These are phyloP conservation scores for Leccinellum albellum DNA, from an alignment of 768 basidiomycete genomes.

Conservation along the genomic window DNA sequence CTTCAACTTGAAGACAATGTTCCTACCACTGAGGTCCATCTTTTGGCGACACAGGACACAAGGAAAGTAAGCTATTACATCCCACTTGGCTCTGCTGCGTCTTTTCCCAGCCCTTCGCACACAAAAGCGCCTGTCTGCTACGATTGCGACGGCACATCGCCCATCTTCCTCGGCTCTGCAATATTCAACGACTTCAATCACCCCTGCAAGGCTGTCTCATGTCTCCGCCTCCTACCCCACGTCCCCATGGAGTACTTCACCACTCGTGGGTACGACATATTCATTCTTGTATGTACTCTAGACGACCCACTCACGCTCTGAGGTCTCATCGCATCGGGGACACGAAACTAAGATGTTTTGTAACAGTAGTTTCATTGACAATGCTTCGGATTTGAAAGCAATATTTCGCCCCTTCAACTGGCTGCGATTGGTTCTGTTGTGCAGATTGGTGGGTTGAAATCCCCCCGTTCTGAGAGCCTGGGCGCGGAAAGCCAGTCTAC, in stretches of 20 bases:
- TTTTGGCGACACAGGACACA: conserved; percentile 3
- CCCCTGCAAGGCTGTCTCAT: conserved; percentile 73
- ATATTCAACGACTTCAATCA: conserved; percentile 64
- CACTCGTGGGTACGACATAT: conserved; percentile 39
- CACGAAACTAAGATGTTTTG: background rate
- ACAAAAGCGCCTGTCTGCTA: conserved; percentile 45
- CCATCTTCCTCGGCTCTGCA: conserved; percentile 63
- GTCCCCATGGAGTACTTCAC: conserved; percentile 47
- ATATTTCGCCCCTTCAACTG: too few species aligned
- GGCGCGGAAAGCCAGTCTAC: too few species aligned
- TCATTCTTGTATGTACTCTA: background rate
- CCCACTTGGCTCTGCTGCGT: conserved; percentile 40
- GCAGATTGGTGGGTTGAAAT: too few species aligned
- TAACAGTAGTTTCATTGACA: background rate
- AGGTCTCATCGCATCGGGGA: background rate
- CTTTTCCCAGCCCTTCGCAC: conserved; percentile 38
- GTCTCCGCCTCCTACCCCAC: conserved; percentile 45
- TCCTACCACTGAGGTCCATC: too few species aligned
- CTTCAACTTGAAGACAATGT: too few species aligned
- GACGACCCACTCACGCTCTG: background rate
- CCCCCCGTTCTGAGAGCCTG: too few species aligned
- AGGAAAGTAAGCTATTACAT: conserved; percentile 54
- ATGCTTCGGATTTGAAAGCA: too few species aligned
- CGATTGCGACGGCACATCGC: too few species aligned
- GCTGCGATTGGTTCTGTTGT: too few species aligned